Base-by-base conservation (phyloP, 768 basidiomycete species). In the Podaxis rugospora region DNA sequence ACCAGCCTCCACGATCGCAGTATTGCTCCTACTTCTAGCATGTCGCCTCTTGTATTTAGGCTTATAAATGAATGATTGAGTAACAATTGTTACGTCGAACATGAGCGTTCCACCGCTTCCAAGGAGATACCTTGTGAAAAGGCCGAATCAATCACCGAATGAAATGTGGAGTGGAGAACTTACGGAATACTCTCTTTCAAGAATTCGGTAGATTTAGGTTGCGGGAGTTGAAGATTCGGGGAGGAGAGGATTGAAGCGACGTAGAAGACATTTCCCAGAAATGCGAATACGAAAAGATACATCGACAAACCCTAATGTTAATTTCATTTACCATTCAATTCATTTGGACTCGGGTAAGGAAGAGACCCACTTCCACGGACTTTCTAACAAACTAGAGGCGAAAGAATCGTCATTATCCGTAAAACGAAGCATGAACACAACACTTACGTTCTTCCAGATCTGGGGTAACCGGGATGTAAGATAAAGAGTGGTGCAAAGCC, bases 391-490 rank as follows among this genome's bases (percentile, higher is more conserved):
- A 95, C 93, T 96, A 54, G 32, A 52, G 56, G 13, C 21, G 63
- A 9, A 51, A 61, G 62, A 5, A 62, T 59, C 35, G 51, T 54
- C 39, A 39, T 39, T 49, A 47, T 21, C 53, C 21, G 23, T 51
- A 62, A 9, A 27, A 35, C 28, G 53, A 21, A 47, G 54, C 37
- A 25, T 14, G 25, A 39, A 57, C 4, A 35, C n/a, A 53, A 39
- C 1, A 86, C 93, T 71, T 72, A 97, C 95, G 69, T 98, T 98
- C 74, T 95, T 96, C 97, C 97, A 98, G 64, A 99, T 97, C 72
- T 99, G 97, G 21, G 97, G 97, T 67, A 99, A 74, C 62, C 97
- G 85, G 2, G 90, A 92, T 2, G 96, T 98, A 37, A 99, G 77
- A 73, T 99, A 99, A 14, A 98, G 77, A 0, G 87, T 91, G 1